Percentiles rank a stretch among this genome's conserved stretches.
phyloP scores from a whole-genome alignment of 345 rosid species.

The Kernera saxatilis region DNA sequence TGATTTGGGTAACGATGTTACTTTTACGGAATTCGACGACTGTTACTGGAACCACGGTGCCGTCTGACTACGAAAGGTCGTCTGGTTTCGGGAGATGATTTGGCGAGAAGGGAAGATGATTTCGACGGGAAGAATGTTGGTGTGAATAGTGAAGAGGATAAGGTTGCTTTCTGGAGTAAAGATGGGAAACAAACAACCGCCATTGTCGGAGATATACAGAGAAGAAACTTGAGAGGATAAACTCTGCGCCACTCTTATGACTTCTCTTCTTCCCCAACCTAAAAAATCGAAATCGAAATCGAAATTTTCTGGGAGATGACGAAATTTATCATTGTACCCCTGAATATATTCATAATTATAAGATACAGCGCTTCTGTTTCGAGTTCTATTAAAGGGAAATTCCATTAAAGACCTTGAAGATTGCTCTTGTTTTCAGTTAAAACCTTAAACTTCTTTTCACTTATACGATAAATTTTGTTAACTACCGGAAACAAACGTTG shows the following conservation, averaged over 20 bases:
- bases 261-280: not conserved
- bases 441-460: no score
- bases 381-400: no score
- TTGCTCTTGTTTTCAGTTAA: no score
- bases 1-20: constrained; percentile 83
- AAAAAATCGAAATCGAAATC: no score
- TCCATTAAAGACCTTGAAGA: no score
- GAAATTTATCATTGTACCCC: not conserved
- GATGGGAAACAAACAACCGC: constrained; percentile 24
- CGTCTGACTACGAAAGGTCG: constrained; percentile 40
- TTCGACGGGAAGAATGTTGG: not conserved
- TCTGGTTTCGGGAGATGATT: constrained; percentile 10
- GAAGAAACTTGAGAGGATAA: constrained; percentile 25
- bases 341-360: not conserved
- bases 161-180: not conserved
- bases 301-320: not conserved
- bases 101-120: not conserved
- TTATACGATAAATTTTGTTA: no score
- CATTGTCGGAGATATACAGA: no score
- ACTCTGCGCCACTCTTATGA: constrained; percentile 26
- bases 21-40: constrained; percentile 94
- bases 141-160: constrained; percentile 1
- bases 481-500: no score
- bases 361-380: no score
- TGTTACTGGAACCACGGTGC: constrained; percentile 79